Evolutionary conservation across 768 basidiomycete species (phyloP).

Genomic region (Mycena epipterygia): DNA sequence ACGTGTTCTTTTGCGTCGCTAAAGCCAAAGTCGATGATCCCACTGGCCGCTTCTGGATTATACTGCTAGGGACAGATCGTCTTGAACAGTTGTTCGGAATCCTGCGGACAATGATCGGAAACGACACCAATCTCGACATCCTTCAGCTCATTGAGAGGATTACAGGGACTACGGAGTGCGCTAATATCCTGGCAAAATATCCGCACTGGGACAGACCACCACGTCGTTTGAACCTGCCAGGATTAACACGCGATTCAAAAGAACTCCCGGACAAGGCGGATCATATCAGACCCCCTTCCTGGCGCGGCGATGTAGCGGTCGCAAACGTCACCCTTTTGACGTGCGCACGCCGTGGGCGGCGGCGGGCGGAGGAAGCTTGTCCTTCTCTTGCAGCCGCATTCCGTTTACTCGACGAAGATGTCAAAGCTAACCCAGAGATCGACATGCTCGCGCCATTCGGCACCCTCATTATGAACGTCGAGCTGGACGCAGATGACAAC

Average conservation of each 20-base stretch:
- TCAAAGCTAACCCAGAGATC: neutral
- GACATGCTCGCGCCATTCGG: slow-evolving; percentile 1
- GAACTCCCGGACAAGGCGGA: slow-evolving; percentile 43
- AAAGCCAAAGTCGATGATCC: slow-evolving; percentile 52
- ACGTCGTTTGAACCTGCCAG: slow-evolving; percentile 48
- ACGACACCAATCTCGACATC: slow-evolving; percentile 46
- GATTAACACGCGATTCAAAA: slow-evolving; percentile 38
- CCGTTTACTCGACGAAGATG: neutral
- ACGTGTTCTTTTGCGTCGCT: no score
- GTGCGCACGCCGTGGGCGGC: no score
- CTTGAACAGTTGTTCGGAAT: slow-evolving; percentile 51
- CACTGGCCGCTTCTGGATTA: slow-evolving; percentile 47
- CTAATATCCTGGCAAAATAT: slow-evolving; percentile 51
- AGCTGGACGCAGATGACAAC: slow-evolving; percentile 7
- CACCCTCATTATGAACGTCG: neutral
- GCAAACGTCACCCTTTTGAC: no score
- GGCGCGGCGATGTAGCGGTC: no score
- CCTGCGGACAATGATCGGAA: slow-evolving; percentile 53
- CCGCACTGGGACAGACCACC: slow-evolving; percentile 55
- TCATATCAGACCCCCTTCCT: slow-evolving; percentile 50
- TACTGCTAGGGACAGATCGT: slow-evolving; percentile 53
- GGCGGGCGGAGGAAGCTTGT: no score
- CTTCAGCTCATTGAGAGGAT: slow-evolving; percentile 43
- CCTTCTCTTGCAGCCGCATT: no score
- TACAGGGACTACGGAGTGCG: slow-evolving; percentile 46